Evolutionary conservation across 73 alveolate species (phyloP).

Genomic region (Paramecium sonneborni): DNA sequence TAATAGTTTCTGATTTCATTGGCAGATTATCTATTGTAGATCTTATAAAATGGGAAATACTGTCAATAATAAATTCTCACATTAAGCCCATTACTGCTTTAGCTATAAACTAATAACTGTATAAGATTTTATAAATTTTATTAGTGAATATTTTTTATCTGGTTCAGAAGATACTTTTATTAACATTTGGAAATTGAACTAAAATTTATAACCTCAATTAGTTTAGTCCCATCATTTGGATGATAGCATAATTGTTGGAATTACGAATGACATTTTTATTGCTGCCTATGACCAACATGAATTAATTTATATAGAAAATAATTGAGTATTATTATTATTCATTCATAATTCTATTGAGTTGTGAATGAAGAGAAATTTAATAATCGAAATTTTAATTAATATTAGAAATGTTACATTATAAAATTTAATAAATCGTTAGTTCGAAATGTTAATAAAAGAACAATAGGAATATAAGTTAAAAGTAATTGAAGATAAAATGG

Average conservation of each 20-base stretch:
- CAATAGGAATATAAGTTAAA: neutral
- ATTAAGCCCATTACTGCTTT: neutral
- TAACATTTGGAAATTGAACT: neutral
- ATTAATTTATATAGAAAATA: neutral
- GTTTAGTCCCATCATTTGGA: neutral
- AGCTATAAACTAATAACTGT: neutral
- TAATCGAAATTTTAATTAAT: neutral
- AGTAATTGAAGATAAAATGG: neutral
- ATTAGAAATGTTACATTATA: neutral
- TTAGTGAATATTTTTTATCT: neutral
- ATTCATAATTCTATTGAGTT: too few relatives aligned
- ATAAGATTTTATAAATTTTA: neutral
- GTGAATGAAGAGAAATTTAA: neutral
- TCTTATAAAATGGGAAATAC: neutral
- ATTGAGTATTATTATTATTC: neutral
- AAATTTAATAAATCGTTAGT: constrained; percentile 16
- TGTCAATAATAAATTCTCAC: neutral
- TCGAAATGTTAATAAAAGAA: neutral
- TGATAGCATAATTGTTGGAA: neutral
- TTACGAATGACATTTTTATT: neutral
- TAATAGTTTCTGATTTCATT: neutral
- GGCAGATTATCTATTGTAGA: neutral
- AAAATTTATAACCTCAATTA: neutral
- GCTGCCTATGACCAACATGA: constrained; percentile 10
- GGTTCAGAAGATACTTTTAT: neutral